phyloP scores from a whole-genome alignment of 1,139 yeast genomes.

The Sugiyamaella pinicola region DNA sequence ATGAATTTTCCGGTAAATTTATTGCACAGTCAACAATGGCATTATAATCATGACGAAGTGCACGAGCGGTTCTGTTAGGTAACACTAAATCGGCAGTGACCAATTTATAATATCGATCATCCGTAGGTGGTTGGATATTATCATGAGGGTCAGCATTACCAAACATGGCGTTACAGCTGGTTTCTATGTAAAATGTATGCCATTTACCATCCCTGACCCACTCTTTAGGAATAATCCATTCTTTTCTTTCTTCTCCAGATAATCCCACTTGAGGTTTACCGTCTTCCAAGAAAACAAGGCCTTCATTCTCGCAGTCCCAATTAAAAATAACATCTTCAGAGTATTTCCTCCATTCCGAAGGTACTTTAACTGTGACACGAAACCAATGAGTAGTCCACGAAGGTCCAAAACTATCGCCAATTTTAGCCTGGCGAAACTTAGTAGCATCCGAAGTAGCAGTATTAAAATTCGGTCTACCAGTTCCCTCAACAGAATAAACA shows the following conservation, averaged over 20 bases:
- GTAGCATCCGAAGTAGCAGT: constrained; percentile 64
- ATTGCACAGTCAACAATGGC: constrained; percentile 87
- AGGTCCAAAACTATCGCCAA: constrained; percentile 84
- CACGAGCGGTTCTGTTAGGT: constrained; percentile 82
- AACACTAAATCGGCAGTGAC: constrained; percentile 75
- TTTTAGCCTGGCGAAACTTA: constrained; percentile 61
- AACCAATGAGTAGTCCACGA: constrained; percentile 99
- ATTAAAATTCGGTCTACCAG: constrained; percentile 68
- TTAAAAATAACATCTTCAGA: constrained; percentile 60
- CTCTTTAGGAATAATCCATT: constrained; percentile 64
- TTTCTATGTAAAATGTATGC: constrained; percentile 72
- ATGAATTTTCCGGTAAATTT: constrained; percentile 67
- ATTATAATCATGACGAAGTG: constrained; percentile 77
- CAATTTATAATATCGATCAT: constrained; percentile 68
- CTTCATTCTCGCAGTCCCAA: constrained; percentile 90
- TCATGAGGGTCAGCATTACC: constrained; percentile 62
- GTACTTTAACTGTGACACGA: constrained; percentile 63
- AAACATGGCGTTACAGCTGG: constrained; percentile 95
- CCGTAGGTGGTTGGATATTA: constrained; percentile 55
- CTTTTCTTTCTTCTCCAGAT: constrained; percentile 84
- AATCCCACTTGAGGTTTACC: constrained; percentile 82
- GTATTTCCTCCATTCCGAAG: constrained; percentile 44
- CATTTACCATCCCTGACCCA: constrained; percentile 50
- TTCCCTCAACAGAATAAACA: constrained; percentile 62
- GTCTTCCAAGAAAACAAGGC: constrained; percentile 65